These are phyloP conservation scores for Crithidia mellificae DNA, from an alignment of 208 protist genomes.

Conservation along the genomic window DNA sequence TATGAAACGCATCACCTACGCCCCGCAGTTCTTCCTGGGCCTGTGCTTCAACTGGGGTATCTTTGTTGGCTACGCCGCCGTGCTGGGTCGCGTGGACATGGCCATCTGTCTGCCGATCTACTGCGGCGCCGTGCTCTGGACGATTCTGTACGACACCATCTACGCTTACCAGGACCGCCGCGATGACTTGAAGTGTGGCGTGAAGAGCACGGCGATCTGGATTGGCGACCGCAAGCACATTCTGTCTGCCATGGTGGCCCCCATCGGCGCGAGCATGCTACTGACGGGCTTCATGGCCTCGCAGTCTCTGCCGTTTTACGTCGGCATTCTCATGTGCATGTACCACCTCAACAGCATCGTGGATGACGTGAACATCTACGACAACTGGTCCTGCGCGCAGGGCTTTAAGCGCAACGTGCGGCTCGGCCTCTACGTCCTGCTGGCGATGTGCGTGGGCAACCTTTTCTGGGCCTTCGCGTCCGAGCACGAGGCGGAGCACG, in stretches of 20 bases:
- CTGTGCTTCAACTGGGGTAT: constrained; percentile 86
- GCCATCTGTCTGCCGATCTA: constrained; percentile 78
- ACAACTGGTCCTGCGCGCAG: constrained; percentile 72
- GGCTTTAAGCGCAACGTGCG: constrained; percentile 73
- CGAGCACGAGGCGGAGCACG: constrained; percentile 68
- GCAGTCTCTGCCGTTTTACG: constrained; percentile 78
- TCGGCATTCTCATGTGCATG: constrained; percentile 54
- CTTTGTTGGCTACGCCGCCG: constrained; percentile 87
- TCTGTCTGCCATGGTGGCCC: constrained; percentile 58
- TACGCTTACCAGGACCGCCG: constrained; percentile 81
- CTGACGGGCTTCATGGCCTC: constrained; percentile 66
- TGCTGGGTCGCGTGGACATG: constrained; percentile 74
- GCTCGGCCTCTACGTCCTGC: constrained; percentile 66
- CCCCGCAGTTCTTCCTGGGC: constrained; percentile 76
- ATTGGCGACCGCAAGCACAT: constrained; percentile 85
- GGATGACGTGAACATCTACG: constrained; percentile 89
- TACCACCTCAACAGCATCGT: constrained; percentile 74
- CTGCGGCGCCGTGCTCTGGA: constrained; percentile 68
- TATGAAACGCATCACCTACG: constrained; percentile 84
- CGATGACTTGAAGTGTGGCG: constrained; percentile 77
- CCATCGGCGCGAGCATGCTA: constrained; percentile 50
- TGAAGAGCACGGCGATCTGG: constrained; percentile 83
- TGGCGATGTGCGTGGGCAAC: constrained; percentile 79
- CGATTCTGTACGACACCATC: constrained; percentile 84
- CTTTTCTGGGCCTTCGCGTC: constrained; percentile 72